Percentiles rank a stretch among this genome's conserved stretches.
These are phyloP conservation scores for Backusella macrospora DNA, from an alignment of 192 early-diverging fungal genomes.

Conservation along the genomic window DNA sequence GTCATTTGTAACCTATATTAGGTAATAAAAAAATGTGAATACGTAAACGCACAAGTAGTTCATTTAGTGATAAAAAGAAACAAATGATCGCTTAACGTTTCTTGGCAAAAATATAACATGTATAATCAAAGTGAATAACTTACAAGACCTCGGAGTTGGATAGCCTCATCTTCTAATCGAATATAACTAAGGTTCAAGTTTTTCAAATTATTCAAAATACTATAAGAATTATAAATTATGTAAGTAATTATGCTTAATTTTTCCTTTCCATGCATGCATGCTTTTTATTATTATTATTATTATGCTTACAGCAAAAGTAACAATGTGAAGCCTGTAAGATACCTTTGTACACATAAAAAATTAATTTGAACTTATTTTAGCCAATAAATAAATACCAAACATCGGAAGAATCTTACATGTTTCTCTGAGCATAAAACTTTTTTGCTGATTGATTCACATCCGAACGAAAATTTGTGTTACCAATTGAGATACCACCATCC, in stretches of 20 bases:
- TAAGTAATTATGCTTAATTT: not conserved
- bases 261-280: not conserved
- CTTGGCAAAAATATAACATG: not conserved
- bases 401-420: slow-evolving; percentile 45
- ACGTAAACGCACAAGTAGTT: not conserved
- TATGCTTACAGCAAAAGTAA: slow-evolving; percentile 51
- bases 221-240: slow-evolving; percentile 2
- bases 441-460: slow-evolving; percentile 44
- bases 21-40: not conserved
- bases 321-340: slow-evolving; percentile 59
- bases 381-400: not conserved
- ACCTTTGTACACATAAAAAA: slow-evolving; percentile 39
- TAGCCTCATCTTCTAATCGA: slow-evolving; percentile 45
- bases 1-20: slow-evolving; percentile 11
- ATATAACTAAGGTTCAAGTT: slow-evolving; percentile 49
- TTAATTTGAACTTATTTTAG: not conserved
- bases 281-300: not conserved
- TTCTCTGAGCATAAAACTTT: slow-evolving; percentile 62
- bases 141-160: slow-evolving; percentile 19
- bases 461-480: slow-evolving; percentile 37
- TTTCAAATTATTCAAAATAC: slow-evolving; percentile 54
- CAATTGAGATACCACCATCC: slow-evolving; percentile 14
- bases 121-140: slow-evolving; percentile 1
- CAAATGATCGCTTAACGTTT: not conserved
- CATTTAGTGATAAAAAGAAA: not conserved